Conservation (phyloP, 1,284 basidiomycete species). For the Exsudoporus floridanus region DNA sequence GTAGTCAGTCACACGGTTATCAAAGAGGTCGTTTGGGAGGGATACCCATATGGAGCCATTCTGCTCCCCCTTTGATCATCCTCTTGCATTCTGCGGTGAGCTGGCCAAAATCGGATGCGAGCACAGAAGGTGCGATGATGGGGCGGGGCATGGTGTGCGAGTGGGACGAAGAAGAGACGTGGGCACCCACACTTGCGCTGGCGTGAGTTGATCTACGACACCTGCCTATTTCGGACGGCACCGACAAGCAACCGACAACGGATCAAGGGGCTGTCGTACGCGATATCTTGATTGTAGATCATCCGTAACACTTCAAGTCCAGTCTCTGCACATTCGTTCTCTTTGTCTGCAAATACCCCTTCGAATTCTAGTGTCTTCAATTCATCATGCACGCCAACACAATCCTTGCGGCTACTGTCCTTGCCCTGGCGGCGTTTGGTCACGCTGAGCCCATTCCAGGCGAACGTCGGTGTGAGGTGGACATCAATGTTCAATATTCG, state of each 20-base stretch:
- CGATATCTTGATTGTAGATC: background rate
- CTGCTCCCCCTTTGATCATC: conserved; percentile 89
- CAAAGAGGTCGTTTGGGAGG: conserved; percentile 7
- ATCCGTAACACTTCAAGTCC: background rate
- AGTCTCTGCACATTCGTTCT: background rate
- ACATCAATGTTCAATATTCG: background rate
- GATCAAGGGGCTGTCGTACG: background rate
- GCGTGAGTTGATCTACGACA: conserved; percentile 24
- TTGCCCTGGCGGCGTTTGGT: conserved; percentile 3
- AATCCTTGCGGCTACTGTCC: background rate
- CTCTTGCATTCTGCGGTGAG: conserved; percentile 88
- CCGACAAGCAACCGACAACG: background rate
- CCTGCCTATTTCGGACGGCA: conserved; percentile 25
- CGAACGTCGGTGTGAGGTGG: conserved; percentile 7
- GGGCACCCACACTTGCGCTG: background rate
- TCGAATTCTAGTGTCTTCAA: background rate
- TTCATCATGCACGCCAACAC: conserved; percentile 6
- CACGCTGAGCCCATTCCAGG: conserved; percentile 6
- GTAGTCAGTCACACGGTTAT: conserved; percentile 8
- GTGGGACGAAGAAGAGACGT: conserved; percentile 8
- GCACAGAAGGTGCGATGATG: conserved; percentile 88
- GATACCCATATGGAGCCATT: conserved; percentile 95
- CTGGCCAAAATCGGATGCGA: conserved; percentile 93
- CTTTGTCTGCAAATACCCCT: conserved; percentile 6
- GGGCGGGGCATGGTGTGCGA: conserved; percentile 66